phyloP scores from a whole-genome alignment of 768 basidiomycete genomes.

The Boletus pseudo-olivaceus region DNA sequence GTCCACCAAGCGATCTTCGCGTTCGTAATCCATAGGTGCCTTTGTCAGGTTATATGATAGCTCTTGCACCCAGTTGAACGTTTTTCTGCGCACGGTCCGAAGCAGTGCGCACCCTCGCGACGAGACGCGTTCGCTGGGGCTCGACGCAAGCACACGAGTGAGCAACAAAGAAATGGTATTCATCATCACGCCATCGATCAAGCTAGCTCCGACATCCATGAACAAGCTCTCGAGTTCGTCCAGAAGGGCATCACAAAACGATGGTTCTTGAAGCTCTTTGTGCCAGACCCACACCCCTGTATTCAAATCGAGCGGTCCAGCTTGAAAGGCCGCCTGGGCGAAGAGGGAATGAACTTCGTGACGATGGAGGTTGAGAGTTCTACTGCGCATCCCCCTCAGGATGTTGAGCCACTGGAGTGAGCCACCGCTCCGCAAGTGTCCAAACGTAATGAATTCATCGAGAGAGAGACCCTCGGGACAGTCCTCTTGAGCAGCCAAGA shows the following conservation, averaged over 20 bases:
- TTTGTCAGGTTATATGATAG: not conserved
- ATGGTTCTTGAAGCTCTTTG: not conserved
- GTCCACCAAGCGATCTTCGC: not conserved
- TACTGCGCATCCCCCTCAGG: not conserved
- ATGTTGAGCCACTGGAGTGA: not conserved
- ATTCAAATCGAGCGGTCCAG: not conserved
- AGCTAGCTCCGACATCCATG: not conserved
- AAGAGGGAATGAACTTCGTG: too few species aligned
- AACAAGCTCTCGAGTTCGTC: not conserved
- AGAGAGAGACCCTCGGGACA: not conserved
- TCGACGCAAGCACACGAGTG: not conserved
- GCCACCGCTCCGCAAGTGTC: not conserved
- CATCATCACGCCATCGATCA: conserved; percentile 27
- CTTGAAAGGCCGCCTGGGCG: too few species aligned
- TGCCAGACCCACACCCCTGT: not conserved
- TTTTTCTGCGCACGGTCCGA: not conserved
- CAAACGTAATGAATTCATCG: not conserved
- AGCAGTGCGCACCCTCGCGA: not conserved
- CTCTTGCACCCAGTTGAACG: not conserved
- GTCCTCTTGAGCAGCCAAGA: not conserved
- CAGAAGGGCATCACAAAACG: not conserved
- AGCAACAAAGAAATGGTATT: conserved; percentile 20
- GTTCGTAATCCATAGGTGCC: not conserved
- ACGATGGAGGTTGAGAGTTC: not conserved
- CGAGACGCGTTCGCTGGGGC: not conserved